Conservation (phyloP, 495 filamentous ascomycete genomes). For the Penicillium manginii region DNA sequence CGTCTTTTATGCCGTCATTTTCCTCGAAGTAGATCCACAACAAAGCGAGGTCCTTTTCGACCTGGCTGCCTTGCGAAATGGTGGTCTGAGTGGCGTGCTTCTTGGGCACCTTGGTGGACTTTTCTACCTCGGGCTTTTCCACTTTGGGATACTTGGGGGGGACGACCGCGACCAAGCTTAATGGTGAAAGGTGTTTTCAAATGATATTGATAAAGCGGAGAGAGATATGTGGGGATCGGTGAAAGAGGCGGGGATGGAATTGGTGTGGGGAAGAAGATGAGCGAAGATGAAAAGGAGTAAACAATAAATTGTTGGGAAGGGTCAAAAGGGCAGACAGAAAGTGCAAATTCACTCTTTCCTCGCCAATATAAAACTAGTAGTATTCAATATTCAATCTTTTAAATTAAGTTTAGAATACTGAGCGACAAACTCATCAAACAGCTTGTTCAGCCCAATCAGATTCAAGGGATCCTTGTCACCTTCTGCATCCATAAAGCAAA, state of each 20-base stretch:
- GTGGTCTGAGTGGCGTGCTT: background rate
- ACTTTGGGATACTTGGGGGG: background rate
- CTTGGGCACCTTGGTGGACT: background rate
- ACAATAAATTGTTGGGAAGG: no score
- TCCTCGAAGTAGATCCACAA: background rate
- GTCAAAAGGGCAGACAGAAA: no score
- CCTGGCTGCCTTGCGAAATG: background rate
- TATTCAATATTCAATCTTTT: no score
- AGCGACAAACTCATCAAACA: constrained; percentile 33
- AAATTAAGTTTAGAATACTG: constrained; percentile 26
- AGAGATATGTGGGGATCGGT: background rate
- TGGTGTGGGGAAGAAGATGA: no score
- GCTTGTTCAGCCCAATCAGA: constrained; percentile 30
- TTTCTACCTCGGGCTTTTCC: background rate
- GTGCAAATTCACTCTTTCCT: no score
- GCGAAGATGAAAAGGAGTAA: no score
- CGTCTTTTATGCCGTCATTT: background rate
- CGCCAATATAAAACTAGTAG: no score
- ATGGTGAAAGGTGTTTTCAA: background rate
- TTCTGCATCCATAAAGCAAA: constrained; percentile 32
- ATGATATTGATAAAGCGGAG: background rate
- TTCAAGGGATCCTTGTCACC: constrained; percentile 32
- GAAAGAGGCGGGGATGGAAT: no score
- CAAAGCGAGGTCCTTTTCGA: background rate
- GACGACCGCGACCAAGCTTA: background rate